Evolutionary conservation across 73 alveolate genomes (phyloP), one percentile per base, ranked within the genome.

Genomic region (Effrenium voratum): DNA sequence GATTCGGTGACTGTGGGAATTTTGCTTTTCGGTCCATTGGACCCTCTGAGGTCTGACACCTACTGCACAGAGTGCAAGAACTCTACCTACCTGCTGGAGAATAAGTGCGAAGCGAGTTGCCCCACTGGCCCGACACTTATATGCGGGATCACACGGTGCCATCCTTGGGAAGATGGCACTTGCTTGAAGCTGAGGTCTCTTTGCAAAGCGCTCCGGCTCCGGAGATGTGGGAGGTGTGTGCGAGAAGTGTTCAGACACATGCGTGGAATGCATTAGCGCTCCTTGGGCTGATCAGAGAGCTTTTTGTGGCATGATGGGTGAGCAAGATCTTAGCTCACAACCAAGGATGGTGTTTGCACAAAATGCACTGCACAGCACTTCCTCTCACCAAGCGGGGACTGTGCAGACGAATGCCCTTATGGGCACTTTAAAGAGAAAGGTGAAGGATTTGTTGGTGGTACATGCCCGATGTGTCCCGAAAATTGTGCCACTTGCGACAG

Each of bases 31-130:
- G 40, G 5, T 60, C 75, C 8, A 22, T 34, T n/a, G 19, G n/a
- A 0, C 38, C 38, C 34, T 34, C 63, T 52, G 32, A 72, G 82
- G 82, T 72, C 82, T 36, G 82, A 72, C 13, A 72, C 82, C 19
- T 36, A 72, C 34, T 72, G 82, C 82, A 72, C 82, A 30, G 82
- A 72, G 82, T 72, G 82, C 82, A 72, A 72, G 52, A 34, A 32
- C 32, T 72, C 82, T 10, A 72, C 52, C n/a, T 72, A 72, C 49
- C 32, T 72, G 49, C n/a, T 47, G 26, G 38, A 44, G 82, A 22
- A 72, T 36, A 10, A 36, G 15, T 72, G 82, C 6, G 82, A 72
- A 36, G 49, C 82, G 38, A 72, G 34, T 5, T 72, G 82, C 26
- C 82, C 82, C 0, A 36, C 45, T 36, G 82, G 82, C 82, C 45